Base-by-base conservation (phyloP, 441 rosid species). In the Populus trichocarpa region DNA sequence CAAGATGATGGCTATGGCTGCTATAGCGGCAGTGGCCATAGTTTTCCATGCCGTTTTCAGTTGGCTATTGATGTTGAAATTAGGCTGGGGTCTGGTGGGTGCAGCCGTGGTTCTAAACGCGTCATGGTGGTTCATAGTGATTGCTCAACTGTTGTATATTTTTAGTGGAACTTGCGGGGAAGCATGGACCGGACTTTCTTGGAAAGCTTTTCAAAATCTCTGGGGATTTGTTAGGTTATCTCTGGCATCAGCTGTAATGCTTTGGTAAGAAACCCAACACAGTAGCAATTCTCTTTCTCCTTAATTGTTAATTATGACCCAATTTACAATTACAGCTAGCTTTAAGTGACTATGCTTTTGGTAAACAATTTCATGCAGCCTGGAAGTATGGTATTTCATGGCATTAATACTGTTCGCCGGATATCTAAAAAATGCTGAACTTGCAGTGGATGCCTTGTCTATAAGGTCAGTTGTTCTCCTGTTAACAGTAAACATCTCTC, bases 341-440 rank as follows among this genome's bases (percentile, higher is more conserved):
- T 4, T 71, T 23, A 28, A 10, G 9, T 68, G 38, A 35, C 33
- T 2, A 38, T 12, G 6, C 63, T 74, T 71, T 35, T 66, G 46
- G 72, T 42, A 1, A 12, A 20, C 2, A 65, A 69, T 28, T 2
- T 59, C 10, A 1, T 70, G 84, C 86, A 90, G 97, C 74, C 84
- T 93, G 81, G 97, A 93, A 73, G 35, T 90, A 1, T 91, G 96
- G 98, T 93, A 90, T 70, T 89, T 80, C 65, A 90, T 79, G 92
- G 92, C 87, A 63, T 50, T 93, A 18, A 81, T 91, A 36, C 81
- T 93, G 23, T 88, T 93, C 46, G 96, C 97, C 18, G 97, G 97
- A 63, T 91, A 89, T 72, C 64, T 93, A 28, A 87, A 90, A 86
- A 73, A 90, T 69, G 96, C 97, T 2, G 90, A 91, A 76, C 40